phyloP scores from a whole-genome alignment of 305 asterid species.

The Fraxinus paxiana region DNA sequence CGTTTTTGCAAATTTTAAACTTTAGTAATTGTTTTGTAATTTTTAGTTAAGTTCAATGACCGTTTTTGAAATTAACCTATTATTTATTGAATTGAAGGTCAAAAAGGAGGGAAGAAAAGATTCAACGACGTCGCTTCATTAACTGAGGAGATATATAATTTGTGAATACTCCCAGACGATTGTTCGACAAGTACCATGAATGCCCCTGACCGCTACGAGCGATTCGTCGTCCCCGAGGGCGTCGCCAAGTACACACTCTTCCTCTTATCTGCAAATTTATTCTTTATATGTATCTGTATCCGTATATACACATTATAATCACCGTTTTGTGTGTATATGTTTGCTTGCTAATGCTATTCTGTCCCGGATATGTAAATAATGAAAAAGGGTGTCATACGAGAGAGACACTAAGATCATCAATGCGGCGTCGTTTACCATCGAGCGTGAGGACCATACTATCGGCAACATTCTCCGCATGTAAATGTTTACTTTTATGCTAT shows the following conservation, averaged over 20 bases:
- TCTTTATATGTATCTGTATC: not conserved
- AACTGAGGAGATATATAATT: no score
- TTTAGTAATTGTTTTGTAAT: no score
- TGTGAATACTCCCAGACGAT: not conserved
- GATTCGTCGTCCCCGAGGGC: constrained; percentile 91
- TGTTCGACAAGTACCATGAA: constrained; percentile 39
- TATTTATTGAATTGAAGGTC: not conserved
- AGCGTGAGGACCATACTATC: constrained; percentile 89
- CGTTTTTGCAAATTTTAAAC: no score
- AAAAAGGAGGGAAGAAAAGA: not conserved
- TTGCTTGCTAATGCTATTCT: not conserved
- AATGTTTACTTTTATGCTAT: not conserved
- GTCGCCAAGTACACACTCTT: constrained; percentile 54
- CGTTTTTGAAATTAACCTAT: no score
- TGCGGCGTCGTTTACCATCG: constrained; percentile 81
- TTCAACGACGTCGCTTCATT: not conserved
- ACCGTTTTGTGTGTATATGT: not conserved
- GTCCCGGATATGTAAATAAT: constrained; percentile 9
- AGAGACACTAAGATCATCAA: constrained; percentile 90
- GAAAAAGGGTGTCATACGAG: constrained; percentile 76
- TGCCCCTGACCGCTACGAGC: constrained; percentile 93
- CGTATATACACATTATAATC: not conserved
- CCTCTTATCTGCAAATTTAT: not conserved
- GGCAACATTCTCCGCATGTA: constrained; percentile 93
- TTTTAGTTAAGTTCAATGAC: no score